Conservation (phyloP, 2,329 filamentous ascomycete species). For the Anthostomella pinea region DNA sequence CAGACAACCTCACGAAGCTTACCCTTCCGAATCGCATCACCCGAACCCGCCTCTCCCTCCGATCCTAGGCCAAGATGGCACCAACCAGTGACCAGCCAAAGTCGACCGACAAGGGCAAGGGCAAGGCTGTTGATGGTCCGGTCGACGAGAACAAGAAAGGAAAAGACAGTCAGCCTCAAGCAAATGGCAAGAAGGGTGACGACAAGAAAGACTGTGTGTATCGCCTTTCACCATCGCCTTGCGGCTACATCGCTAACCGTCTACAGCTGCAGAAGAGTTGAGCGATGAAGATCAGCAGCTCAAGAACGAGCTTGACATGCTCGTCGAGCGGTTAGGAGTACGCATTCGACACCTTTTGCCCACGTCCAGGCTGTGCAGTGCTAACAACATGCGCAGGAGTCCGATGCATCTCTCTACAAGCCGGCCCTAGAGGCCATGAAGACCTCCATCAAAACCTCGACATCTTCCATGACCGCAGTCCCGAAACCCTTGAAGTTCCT, state of each 20-base stretch:
- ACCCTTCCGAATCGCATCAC: not conserved
- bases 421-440: conserved; percentile 94
- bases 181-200: conserved; percentile 76
- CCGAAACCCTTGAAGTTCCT: conserved; percentile 98
- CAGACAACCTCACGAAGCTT: not conserved
- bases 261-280: conserved; percentile 70
- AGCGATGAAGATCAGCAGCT: conserved; percentile 98
- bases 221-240: conserved; percentile 8
- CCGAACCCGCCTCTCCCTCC: conserved; percentile 13
- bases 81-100: conserved; percentile 87
- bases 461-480: conserved; percentile 98
- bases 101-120: conserved; percentile 92
- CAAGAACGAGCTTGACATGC: conserved; percentile 96
- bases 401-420: conserved; percentile 83
- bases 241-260: conserved; percentile 34
- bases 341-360: conserved; percentile 21
- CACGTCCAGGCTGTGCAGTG: not conserved
- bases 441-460: conserved; percentile 97
- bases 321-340: conserved; percentile 91
- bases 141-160: conserved; percentile 56
- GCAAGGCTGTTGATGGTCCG: conserved; percentile 75
- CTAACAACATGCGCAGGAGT: conserved; percentile 58
- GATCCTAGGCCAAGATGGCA: conserved; percentile 65
- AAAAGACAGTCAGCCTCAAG: conserved; percentile 67
- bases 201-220: conserved; percentile 51